These are phyloP conservation scores for Phylloporus arenicola DNA, from an alignment of 768 basidiomycete genomes.

Conservation along the genomic window DNA sequence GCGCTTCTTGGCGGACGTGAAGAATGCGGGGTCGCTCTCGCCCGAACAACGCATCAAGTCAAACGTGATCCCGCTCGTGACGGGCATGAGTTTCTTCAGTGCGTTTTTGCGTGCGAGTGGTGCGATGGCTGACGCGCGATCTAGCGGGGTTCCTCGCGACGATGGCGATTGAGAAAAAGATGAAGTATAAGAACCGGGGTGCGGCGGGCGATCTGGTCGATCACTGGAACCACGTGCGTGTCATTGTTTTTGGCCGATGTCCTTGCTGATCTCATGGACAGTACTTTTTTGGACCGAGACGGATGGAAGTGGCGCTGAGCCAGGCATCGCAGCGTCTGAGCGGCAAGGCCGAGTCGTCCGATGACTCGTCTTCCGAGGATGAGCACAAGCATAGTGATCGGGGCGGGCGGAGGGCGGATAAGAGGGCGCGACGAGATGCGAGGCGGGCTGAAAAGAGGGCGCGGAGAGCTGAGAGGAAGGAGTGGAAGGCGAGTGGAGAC, in stretches of 20 bases:
- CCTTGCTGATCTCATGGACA: constrained; percentile 9
- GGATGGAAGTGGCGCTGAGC: constrained; percentile 38
- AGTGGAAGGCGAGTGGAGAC: constrained; percentile 15
- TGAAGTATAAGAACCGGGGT: constrained; percentile 34
- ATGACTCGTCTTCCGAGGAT: constrained; percentile 1
- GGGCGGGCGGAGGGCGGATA: constrained; percentile 1
- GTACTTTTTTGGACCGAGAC: constrained; percentile 46
- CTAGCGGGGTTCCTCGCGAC: constrained; percentile 19
- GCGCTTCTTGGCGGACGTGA: constrained; percentile 39
- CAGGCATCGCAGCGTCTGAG: constrained; percentile 29
- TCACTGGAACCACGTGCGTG: constrained; percentile 43
- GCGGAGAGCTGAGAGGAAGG: constrained; percentile 8
- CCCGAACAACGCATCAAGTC: constrained; percentile 30
- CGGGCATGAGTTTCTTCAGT: constrained; percentile 26
- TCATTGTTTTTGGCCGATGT: neutral
- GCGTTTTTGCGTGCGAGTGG: neutral
- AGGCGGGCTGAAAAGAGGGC: constrained; percentile 3
- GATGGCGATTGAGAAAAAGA: constrained; percentile 12
- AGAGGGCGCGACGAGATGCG: constrained; percentile 6
- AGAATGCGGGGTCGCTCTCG: constrained; percentile 31
- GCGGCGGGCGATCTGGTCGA: constrained; percentile 40
- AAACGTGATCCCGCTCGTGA: constrained; percentile 28
- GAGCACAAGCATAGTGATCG: neutral
- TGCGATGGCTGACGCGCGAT: neutral
- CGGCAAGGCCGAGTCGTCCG: constrained; percentile 16